Conservation (phyloP, 768 basidiomycete species). For the Tylopilus balloui region DNA sequence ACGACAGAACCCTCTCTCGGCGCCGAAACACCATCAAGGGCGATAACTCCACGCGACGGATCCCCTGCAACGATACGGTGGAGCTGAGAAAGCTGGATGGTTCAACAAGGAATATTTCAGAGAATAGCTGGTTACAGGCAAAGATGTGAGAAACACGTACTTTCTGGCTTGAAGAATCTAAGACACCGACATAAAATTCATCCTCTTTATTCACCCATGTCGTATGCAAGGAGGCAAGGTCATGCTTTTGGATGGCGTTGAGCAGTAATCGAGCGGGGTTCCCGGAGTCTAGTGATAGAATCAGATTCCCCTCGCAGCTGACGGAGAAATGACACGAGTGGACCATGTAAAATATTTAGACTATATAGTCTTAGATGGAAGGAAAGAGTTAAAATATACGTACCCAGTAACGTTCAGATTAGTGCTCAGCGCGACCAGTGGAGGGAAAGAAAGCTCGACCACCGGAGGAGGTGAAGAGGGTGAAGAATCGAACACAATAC, state of each 20-base stretch:
- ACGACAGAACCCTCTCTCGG: constrained; percentile 48
- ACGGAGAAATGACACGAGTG: neutral
- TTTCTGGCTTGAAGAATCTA: constrained; percentile 16
- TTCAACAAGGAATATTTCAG: neutral
- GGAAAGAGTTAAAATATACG: constrained; percentile 3
- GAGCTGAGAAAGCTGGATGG: constrained; percentile 40
- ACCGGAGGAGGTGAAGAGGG: constrained; percentile 7
- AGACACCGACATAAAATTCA: constrained; percentile 53
- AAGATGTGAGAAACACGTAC: neutral
- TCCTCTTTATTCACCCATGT: constrained; percentile 45
- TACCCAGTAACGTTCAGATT: constrained; percentile 54
- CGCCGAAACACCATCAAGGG: constrained; percentile 50
- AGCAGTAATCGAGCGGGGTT: constrained; percentile 65
- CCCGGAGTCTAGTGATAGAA: constrained; percentile 49
- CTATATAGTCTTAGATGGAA: neutral
- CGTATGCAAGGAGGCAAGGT: constrained; percentile 22
- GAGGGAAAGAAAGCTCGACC: constrained; percentile 33
- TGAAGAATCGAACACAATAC: constrained; percentile 44
- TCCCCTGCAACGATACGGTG: constrained; percentile 66
- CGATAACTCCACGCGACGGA: constrained; percentile 63
- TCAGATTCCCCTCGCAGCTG: constrained; percentile 67
- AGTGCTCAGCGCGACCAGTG: constrained; percentile 40
- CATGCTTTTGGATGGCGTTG: constrained; percentile 41
- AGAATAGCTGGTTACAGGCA: neutral
- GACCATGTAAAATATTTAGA: constrained; percentile 1